Conservation (phyloP, 805 yeast species). For the Candida fluviatilis region DNA sequence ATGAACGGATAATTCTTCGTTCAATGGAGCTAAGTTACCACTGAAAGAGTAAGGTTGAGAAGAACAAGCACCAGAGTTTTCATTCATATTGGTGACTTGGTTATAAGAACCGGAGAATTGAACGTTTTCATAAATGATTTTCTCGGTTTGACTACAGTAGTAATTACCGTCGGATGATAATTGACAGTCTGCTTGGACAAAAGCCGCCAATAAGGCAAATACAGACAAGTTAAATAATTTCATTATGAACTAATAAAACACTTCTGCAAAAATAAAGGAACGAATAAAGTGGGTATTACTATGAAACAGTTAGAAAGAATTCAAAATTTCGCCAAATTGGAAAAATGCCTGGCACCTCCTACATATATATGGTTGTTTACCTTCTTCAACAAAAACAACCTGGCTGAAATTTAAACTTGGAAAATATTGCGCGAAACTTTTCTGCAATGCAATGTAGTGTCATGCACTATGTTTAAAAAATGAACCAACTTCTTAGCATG, state of each 20-base stretch:
- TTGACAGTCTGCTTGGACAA: constrained; percentile 15
- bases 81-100: constrained; percentile 79
- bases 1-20: constrained; percentile 84
- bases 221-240: not conserved
- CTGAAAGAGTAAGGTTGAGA: constrained; percentile 53
- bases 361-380: constrained; percentile 1
- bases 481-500: too few relatives aligned
- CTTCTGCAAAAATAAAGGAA: not conserved
- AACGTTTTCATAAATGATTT: constrained; percentile 62
- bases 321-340: not conserved
- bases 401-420: not conserved
- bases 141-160: constrained; percentile 72
- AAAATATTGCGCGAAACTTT: not conserved
- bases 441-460: too few relatives aligned
- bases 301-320: not conserved
- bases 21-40: constrained; percentile 74
- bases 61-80: constrained; percentile 65
- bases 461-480: too few relatives aligned
- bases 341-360: too few relatives aligned
- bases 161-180: constrained; percentile 59
- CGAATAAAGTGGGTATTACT: constrained; percentile 1
- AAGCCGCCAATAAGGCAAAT: not conserved
- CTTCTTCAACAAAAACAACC: not conserved
- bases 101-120: constrained; percentile 84
- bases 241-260: not conserved